Conservation (phyloP, 1,139 yeast genomes). For the Hansenula lynferdii region DNA sequence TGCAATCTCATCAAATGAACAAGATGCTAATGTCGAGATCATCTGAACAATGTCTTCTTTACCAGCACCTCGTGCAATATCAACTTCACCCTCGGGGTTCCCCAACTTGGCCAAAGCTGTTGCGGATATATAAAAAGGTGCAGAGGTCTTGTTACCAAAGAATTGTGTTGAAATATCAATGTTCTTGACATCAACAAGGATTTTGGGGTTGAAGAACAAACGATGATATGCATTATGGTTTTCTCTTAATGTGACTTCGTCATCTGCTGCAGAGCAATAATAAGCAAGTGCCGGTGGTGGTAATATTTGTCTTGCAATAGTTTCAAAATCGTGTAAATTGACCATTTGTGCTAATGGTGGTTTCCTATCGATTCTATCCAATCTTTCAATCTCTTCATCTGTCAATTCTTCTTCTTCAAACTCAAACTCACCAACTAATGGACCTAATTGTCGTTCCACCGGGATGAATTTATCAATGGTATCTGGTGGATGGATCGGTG, state of each 20-base stretch:
- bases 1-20: slow-evolving; percentile 68
- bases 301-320: slow-evolving; percentile 73
- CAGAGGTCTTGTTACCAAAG: slow-evolving; percentile 48
- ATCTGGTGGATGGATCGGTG: slow-evolving; percentile 82
- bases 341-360: slow-evolving; percentile 69
- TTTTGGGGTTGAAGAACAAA: slow-evolving; percentile 76
- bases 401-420: slow-evolving; percentile 27
- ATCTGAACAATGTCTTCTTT: slow-evolving; percentile 67
- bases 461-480: slow-evolving; percentile 54
- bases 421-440: slow-evolving; percentile 34
- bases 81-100: slow-evolving; percentile 78
- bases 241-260: slow-evolving; percentile 83
- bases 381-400: slow-evolving; percentile 29
- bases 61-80: slow-evolving; percentile 70
- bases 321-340: slow-evolving; percentile 77
- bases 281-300: slow-evolving; percentile 86
- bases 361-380: slow-evolving; percentile 35
- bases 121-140: slow-evolving; percentile 72
- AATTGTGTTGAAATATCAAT: slow-evolving; percentile 52
- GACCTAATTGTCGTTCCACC: slow-evolving; percentile 41
- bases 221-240: slow-evolving; percentile 87
- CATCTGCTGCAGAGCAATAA: slow-evolving; percentile 89
- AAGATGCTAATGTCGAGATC: slow-evolving; percentile 78
- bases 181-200: slow-evolving; percentile 63
- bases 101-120: slow-evolving; percentile 81